Conservation (phyloP, 805 yeast genomes). For the Saccharomycopsis sp. region DNA sequence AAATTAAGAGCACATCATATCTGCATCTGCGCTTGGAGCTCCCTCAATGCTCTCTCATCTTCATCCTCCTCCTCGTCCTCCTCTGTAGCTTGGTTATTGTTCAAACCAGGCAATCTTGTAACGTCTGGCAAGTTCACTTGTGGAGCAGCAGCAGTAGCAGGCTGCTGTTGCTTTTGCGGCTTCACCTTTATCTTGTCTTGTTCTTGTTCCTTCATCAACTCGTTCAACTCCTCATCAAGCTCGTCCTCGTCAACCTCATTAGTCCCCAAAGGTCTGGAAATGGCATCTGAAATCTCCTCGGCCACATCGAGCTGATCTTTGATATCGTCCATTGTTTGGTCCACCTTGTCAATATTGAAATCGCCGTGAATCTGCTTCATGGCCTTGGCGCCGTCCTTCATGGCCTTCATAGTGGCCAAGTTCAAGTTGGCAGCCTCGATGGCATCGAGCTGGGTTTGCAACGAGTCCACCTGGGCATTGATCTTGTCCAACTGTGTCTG, state of each 20-base stretch:
- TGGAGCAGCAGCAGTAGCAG: too few species aligned
- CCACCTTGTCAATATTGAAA: constrained; percentile 92
- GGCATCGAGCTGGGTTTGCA: constrained; percentile 83
- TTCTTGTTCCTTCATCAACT: constrained; percentile 72
- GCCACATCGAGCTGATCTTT: constrained; percentile 93
- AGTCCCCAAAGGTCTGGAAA: constrained; percentile 88
- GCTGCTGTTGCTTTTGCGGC: constrained; percentile 13
- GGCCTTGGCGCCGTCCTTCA: constrained; percentile 96
- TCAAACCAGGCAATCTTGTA: constrained; percentile 29
- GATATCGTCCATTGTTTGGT: constrained; percentile 95
- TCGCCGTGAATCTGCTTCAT: constrained; percentile 95
- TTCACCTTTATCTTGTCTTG: constrained; percentile 26
- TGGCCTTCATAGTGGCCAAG: constrained; percentile 95
- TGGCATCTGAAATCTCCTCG: constrained; percentile 93
- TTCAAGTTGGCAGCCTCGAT: constrained; percentile 94
- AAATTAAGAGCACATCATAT: too few species aligned
- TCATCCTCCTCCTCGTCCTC: constrained; percentile 57
- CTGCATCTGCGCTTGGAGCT: constrained; percentile 82
- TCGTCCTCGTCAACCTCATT: constrained; percentile 85
- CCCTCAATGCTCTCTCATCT: constrained; percentile 74
- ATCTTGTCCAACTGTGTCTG: constrained; percentile 73
- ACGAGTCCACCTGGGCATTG: constrained; percentile 78
- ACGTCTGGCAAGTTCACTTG: constrained; percentile 39
- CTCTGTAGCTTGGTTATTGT: constrained; percentile 19
- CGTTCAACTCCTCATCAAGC: constrained; percentile 87